Percentiles rank a stretch among this genome's conserved stretches.
These are phyloP conservation scores for Cercospora beticola DNA, from an alignment of 2,329 filamentous ascomycete genomes.

Conservation along the genomic window DNA sequence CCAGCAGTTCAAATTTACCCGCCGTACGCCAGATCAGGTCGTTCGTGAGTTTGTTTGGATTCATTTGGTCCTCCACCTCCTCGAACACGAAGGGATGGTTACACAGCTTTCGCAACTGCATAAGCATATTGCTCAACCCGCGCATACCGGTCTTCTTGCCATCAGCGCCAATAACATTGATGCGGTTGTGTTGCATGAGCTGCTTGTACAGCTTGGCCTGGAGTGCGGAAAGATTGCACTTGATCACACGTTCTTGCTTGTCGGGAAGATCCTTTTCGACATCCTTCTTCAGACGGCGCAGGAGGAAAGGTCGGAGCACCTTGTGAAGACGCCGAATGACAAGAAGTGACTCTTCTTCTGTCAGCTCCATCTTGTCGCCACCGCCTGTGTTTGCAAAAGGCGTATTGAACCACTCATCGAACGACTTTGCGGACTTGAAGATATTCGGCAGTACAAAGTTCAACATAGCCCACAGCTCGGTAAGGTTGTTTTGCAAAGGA, in stretches of 20 bases:
- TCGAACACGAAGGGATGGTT: conserved; percentile 99
- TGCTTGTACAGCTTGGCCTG: conserved; percentile 96
- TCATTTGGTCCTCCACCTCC: conserved; percentile 97
- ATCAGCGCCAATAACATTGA: conserved; percentile 89
- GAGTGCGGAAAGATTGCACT: conserved; percentile 95
- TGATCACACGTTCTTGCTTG: conserved; percentile 99
- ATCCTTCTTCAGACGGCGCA: conserved; percentile 98
- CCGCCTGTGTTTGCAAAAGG: conserved; percentile 97
- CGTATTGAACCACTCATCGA: conserved; percentile 99
- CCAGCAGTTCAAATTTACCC: conserved; percentile 94
- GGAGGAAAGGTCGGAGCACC: conserved; percentile 92
- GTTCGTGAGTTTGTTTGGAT: conserved; percentile 82
- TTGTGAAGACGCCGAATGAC: conserved; percentile 98
- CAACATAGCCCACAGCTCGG: conserved; percentile 94
- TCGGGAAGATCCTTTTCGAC: conserved; percentile 98
- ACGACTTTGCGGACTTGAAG: conserved; percentile 98
- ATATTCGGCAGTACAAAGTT: conserved; percentile 98
- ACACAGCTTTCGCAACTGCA: conserved; percentile 97
- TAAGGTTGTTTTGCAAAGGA: conserved; percentile 92
- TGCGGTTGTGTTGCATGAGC: conserved; percentile 91
- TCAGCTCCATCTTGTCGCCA: conserved; percentile 98
- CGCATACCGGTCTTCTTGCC: conserved; percentile 94
- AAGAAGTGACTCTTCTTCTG: conserved; percentile 98
- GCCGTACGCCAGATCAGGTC: conserved; percentile 92
- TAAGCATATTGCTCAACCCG: conserved; percentile 98